Conservation (phyloP, 345 rosid species). For the Salix arbutifolia region DNA sequence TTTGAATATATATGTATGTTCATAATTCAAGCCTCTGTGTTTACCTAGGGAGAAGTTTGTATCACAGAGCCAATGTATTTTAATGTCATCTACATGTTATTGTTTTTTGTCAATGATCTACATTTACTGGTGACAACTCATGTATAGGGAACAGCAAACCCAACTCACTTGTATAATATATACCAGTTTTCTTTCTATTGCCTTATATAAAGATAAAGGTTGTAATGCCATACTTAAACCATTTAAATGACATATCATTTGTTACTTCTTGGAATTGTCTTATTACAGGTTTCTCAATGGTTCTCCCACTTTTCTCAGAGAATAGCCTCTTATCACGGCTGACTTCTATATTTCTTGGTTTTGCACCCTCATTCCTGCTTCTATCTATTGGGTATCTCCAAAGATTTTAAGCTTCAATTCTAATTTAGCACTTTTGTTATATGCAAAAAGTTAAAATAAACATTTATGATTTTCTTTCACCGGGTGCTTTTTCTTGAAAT, state of each 20-base stretch:
- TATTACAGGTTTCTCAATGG: conserved; percentile 62
- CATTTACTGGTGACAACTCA: not conserved
- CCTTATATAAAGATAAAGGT: not conserved
- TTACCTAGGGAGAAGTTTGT: not conserved
- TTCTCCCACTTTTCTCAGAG: conserved; percentile 78
- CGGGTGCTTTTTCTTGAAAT: conserved; percentile 17
- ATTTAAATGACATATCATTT: not conserved
- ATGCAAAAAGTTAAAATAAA: not conserved
- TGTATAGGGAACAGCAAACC: not conserved
- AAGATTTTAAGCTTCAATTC: conserved; percentile 4
- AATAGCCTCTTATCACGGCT: conserved; percentile 65
- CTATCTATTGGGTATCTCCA: conserved; percentile 74
- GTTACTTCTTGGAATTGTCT: conserved; percentile 9
- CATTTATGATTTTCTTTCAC: not conserved
- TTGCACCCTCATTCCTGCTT: conserved; percentile 85
- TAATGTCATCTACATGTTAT: not conserved
- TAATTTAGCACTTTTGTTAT: conserved; percentile 1
- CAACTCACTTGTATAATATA: not conserved
- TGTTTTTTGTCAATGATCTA: not conserved
- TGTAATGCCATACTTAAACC: not conserved
- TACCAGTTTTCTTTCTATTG: not conserved
- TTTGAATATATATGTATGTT: not conserved
- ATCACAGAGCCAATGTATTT: not conserved
- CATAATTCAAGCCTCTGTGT: too few relatives aligned
- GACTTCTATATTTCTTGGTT: conserved; percentile 82